Percentiles rank a stretch among this genome's conserved stretches.
Conservation (phyloP, 768 basidiomycete species). For the Porpolomopsis calyptriformis region DNA sequence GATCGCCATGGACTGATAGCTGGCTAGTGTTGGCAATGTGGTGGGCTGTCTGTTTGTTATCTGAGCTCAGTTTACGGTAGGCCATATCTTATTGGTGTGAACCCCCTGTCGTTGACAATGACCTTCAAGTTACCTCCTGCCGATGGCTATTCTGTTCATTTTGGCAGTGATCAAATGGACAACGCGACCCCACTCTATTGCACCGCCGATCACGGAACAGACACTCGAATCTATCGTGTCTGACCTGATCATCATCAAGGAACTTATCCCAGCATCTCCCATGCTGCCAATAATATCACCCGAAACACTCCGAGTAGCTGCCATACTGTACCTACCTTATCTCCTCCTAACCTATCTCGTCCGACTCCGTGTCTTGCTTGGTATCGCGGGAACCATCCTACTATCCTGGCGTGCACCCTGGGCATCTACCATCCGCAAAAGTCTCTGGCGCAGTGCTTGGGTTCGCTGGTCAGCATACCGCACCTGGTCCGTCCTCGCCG, state of each 20-base stretch:
- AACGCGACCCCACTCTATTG: slow-evolving; percentile 11
- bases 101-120: neutral
- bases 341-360: slow-evolving; percentile 53
- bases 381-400: slow-evolving; percentile 44
- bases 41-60: slow-evolving; percentile 69
- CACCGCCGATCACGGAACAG: slow-evolving; percentile 34
- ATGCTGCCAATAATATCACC: slow-evolving; percentile 20
- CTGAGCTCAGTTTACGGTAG: slow-evolving; percentile 42
- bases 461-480: slow-evolving; percentile 53
- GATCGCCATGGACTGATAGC: slow-evolving; percentile 44
- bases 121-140: slow-evolving; percentile 44
- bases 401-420: slow-evolving; percentile 62
- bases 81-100: slow-evolving; percentile 14
- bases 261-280: slow-evolving; percentile 39
- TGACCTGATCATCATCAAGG: slow-evolving; percentile 56
- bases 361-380: slow-evolving; percentile 51
- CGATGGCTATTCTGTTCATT: slow-evolving; percentile 35
- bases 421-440: slow-evolving; percentile 41
- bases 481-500: slow-evolving; percentile 41
- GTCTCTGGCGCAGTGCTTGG: slow-evolving; percentile 56
- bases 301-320: slow-evolving; percentile 43
- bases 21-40: slow-evolving; percentile 59
- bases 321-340: slow-evolving; percentile 53
- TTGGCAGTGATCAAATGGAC: slow-evolving; percentile 21
- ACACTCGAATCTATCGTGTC: slow-evolving; percentile 44